Evolutionary conservation across 768 basidiomycete species (phyloP).

Genomic region (Tephrocybe sp.): DNA sequence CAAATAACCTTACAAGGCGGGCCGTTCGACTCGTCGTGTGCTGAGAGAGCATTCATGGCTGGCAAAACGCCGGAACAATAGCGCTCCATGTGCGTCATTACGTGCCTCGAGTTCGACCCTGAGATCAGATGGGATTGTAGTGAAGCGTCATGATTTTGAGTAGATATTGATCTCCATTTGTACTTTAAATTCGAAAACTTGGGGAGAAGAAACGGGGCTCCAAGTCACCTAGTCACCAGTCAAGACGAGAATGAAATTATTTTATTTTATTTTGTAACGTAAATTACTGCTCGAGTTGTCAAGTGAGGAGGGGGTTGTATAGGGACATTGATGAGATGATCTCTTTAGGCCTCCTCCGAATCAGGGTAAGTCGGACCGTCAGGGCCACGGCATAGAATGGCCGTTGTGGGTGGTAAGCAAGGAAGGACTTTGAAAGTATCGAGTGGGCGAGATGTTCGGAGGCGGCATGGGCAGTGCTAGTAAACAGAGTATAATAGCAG

Average conservation of each 20-base stretch:
- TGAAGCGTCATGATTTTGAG: not conserved
- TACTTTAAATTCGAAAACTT: not conserved
- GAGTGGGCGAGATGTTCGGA: not conserved
- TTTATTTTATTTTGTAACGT: too few relatives aligned
- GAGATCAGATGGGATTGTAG: not conserved
- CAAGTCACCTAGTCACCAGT: too few relatives aligned
- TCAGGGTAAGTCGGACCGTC: conserved; percentile 8
- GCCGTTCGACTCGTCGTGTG: too few relatives aligned
- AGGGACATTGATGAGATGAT: not conserved
- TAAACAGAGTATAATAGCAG: conserved; percentile 18
- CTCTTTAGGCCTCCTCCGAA: too few relatives aligned
- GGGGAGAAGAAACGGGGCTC: too few relatives aligned
- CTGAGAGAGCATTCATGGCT: not conserved
- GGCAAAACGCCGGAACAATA: not conserved
- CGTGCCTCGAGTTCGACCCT: not conserved
- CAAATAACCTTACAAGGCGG: too few relatives aligned
- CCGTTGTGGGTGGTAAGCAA: conserved; percentile 7
- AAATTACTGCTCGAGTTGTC: too few relatives aligned
- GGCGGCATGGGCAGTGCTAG: conserved; percentile 6
- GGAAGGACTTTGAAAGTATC: not conserved
- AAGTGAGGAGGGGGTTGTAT: too few relatives aligned
- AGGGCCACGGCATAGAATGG: conserved; percentile 19
- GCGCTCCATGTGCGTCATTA: not conserved
- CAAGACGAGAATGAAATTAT: too few relatives aligned
- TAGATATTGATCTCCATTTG: not conserved